Evolutionary conservation across 176 grass and related monocot genomes (phyloP).

Genomic region (Aegilops sharonensis): DNA sequence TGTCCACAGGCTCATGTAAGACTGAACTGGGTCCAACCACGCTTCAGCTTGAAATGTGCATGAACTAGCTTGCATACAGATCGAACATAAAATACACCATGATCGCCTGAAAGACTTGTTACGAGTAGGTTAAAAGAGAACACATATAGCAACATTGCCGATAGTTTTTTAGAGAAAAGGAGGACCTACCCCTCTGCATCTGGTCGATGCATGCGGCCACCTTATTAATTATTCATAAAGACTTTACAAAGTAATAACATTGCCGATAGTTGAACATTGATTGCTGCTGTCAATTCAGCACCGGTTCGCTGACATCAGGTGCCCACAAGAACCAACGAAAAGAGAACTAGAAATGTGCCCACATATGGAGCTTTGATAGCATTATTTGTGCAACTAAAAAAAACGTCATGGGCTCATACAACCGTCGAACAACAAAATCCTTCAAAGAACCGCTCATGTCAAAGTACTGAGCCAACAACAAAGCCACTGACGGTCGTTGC

Average conservation of each 20-base stretch:
- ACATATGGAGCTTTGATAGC: not conserved
- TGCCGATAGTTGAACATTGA: not conserved
- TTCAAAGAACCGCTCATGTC: not conserved
- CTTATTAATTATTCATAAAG: not conserved
- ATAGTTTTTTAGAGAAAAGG: too few species aligned
- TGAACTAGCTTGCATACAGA: not conserved
- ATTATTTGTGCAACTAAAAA: slow-evolving; percentile 29
- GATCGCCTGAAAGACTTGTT: not conserved
- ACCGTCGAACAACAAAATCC: not conserved
- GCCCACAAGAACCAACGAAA: slow-evolving; percentile 14
- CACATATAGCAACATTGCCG: not conserved
- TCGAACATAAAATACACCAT: not conserved
- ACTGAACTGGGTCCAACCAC: too few species aligned
- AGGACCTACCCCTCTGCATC: too few species aligned
- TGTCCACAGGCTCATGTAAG: too few species aligned
- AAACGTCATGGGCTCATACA: not conserved
- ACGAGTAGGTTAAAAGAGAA: not conserved
- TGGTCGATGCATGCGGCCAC: too few species aligned
- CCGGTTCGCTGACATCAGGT: not conserved
- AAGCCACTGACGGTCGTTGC: slow-evolving; percentile 10
- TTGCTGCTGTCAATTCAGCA: not conserved
- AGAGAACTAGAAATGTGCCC: not conserved
- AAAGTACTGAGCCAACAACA: not conserved
- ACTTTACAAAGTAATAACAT: too few species aligned
- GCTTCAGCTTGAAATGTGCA: not conserved